Percentiles rank a stretch among this genome's conserved stretches.
phyloP scores from a whole-genome alignment of 495 filamentous ascomycete genomes.

The Lasiosphaeria hispida region DNA sequence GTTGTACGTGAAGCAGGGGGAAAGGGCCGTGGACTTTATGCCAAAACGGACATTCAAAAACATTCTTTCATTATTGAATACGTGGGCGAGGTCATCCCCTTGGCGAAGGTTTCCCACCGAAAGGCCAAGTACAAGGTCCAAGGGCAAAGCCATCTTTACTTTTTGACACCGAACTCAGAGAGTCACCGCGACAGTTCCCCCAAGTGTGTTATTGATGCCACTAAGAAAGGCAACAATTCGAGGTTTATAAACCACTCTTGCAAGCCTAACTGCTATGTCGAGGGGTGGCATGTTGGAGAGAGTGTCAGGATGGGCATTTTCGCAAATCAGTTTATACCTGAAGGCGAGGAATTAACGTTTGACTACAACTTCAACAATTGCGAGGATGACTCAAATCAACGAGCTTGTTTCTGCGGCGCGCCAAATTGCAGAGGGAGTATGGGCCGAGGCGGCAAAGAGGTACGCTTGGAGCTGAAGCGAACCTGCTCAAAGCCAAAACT shows the following conservation, averaged over 20 bases:
- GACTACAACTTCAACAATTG: constrained; percentile 1
- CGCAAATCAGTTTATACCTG: constrained; percentile 3
- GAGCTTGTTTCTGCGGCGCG: not conserved
- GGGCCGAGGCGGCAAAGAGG: constrained; percentile 2
- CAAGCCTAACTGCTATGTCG: constrained; percentile 4
- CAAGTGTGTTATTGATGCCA: not conserved
- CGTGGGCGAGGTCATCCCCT: constrained; percentile 3
- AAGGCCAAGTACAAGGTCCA: constrained; percentile 1
- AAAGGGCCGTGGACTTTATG: constrained; percentile 1
- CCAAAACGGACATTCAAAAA: constrained; percentile 5
- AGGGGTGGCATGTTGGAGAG: constrained; percentile 3
- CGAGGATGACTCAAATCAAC: constrained; percentile 3
- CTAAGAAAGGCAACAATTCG: constrained; percentile 2
- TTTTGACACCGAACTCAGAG: constrained; percentile 3
- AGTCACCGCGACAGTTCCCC: constrained; percentile 2
- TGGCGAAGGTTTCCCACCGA: constrained; percentile 1
- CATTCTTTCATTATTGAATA: constrained; percentile 4
- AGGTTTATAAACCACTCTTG: constrained; percentile 5
- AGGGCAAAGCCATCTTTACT: constrained; percentile 5
- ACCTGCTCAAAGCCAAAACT: constrained; percentile 3
- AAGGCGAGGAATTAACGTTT: constrained; percentile 4
- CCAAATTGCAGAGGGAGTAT: not conserved
- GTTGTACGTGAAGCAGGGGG: constrained; percentile 2
- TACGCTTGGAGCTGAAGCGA: constrained; percentile 1
- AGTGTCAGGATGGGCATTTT: constrained; percentile 4